Base-by-base conservation (phyloP, 306 rosid species). In the Oemleria cerasiformis region DNA sequence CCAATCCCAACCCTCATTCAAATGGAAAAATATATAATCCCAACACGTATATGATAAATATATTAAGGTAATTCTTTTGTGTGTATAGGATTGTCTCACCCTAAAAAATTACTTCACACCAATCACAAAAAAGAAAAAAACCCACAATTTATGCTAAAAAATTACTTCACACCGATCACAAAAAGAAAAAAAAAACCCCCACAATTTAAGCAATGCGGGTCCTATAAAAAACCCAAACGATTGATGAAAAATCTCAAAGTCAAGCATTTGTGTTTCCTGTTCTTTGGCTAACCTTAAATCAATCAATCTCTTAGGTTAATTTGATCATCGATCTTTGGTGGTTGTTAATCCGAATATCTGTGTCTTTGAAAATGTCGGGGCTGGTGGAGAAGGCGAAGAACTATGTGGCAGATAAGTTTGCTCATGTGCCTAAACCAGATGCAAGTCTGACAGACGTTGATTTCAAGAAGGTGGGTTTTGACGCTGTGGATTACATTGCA, bases 341-440 rank as follows among this genome's bases (percentile, higher is more conserved):
- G 56, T 20, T 58, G 38, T n/a, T 54, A 19, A 13, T 19, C 20
- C 20, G 19, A 0, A n/a, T 3, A 11, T 25, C 12, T 2, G 13
- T 30, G 25, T 17, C 7, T 41, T 17, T 60, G 58, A 77, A 63
- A 60, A 88, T 88, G 97, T 66, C 92, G 57, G 77, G 73, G 68
- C 66, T 93, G 44, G 0, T 88, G 7, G 82, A 82, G 50, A 88
- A 88, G 72, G 96, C 92, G 0, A 94, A 84, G 88, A 76, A 81
- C 69, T 94, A 41, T 20, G 76, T 89, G 42, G 68, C 88, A 17
- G 91, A 86, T 67, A 91, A 88, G 84, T 41, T 94, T n/a, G 80
- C 76, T 2, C 76, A 81, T 36, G 58, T 84, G 68, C 81, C 86
- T 6, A 87, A 65, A 75, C 99, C 99, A 0, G 96, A 91, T 74